Conservation (phyloP, 805 yeast species). For the Jamesozyma jinghongensis region DNA sequence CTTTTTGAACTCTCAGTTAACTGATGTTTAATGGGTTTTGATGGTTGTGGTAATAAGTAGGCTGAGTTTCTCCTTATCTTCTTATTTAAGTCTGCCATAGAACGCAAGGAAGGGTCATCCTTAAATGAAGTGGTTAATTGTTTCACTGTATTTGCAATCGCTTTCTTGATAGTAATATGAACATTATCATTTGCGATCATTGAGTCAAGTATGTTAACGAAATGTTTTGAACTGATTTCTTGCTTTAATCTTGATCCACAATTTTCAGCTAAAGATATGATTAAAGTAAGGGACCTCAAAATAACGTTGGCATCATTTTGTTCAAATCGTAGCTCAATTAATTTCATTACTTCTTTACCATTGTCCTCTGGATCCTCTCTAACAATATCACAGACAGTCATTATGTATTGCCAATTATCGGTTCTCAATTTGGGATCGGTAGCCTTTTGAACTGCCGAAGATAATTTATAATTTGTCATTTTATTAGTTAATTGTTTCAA, state of each 20-base stretch:
- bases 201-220: conserved; percentile 39
- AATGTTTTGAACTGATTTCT: conserved; percentile 49
- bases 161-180: conserved; percentile 58
- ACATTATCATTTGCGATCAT: conserved; percentile 46
- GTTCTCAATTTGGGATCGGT: conserved; percentile 53
- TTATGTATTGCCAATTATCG: conserved; percentile 59
- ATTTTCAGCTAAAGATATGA: conserved; percentile 61
- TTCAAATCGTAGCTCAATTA: conserved; percentile 40
- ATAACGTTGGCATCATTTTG: conserved; percentile 57
- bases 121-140: conserved; percentile 59
- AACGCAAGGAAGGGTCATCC: conserved; percentile 65
- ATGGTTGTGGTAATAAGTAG: conserved; percentile 18
- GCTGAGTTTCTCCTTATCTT: conserved; percentile 40
- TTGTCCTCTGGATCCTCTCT: conserved; percentile 52
- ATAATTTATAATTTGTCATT: conserved; percentile 3
- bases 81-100: conserved; percentile 53
- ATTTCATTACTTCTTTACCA: conserved; percentile 33
- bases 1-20: conserved; percentile 34
- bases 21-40: conserved; percentile 49
- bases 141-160: conserved; percentile 55
- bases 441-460: conserved; percentile 36
- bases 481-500: conserved; percentile 11
- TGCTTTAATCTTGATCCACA: conserved; percentile 64
- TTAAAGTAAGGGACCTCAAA: conserved; percentile 45
- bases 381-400: conserved; percentile 60